These are phyloP conservation scores for Iodosphaeria phyllophila DNA, from an alignment of 2,329 filamentous ascomycete genomes.

Conservation along the genomic window DNA sequence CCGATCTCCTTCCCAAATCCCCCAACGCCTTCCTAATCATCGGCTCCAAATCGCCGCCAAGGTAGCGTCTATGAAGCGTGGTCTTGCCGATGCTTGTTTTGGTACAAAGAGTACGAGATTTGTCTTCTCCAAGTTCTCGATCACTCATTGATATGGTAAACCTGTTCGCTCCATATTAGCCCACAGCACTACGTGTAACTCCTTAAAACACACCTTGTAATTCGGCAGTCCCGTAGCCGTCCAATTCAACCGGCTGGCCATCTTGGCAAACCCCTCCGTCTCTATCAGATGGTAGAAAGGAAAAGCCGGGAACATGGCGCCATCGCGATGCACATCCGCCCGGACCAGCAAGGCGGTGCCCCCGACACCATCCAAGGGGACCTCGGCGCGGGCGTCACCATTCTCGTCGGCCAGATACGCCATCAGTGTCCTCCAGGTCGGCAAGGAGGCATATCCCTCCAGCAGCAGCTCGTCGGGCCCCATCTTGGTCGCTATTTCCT, in stretches of 20 bases:
- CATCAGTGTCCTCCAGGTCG: conserved; percentile 85
- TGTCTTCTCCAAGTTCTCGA: no score
- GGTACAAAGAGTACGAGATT: no score
- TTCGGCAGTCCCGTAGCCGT: conserved; percentile 77
- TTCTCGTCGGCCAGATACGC: conserved; percentile 51
- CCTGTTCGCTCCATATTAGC: no score
- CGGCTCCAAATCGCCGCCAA: no score
- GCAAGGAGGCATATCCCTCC: conserved; percentile 84
- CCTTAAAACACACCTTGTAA: conserved; percentile 61
- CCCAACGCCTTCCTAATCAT: no score
- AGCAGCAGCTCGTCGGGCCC: conserved; percentile 79
- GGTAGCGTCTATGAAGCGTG: no score
- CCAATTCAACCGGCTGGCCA: conserved; percentile 82
- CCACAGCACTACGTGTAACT: no score
- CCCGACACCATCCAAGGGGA: conserved; percentile 80
- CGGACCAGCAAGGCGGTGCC: conserved; percentile 87
- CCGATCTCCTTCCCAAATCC: no score
- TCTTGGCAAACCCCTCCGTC: conserved; percentile 95
- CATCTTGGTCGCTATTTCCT: conserved; percentile 61
- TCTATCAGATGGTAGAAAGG: conserved; percentile 94
- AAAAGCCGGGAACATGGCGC: conserved; percentile 96
- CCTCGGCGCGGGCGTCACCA: conserved; percentile 38
- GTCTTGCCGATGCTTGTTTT: no score
- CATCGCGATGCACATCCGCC: conserved; percentile 89
- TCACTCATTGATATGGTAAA: conserved; percentile 83